Conservation (phyloP, 2,329 filamentous ascomycete species). For the Neopestalotiopsis sp. region DNA sequence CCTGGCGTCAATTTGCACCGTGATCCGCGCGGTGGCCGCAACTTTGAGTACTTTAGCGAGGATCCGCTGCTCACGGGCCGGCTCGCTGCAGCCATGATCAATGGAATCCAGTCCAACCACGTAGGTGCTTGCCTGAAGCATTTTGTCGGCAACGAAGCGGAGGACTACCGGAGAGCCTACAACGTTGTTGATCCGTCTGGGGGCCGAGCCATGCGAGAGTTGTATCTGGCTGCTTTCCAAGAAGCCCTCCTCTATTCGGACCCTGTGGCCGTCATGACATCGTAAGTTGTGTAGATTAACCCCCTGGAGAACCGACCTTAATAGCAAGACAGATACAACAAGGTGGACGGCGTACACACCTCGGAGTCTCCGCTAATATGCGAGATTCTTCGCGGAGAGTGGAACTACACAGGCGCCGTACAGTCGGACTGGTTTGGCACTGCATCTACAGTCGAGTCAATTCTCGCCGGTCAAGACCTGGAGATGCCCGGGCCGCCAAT, state of each 20-base stretch:
- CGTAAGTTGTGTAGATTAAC: conserved; percentile 12
- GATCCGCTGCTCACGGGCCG: conserved; percentile 48
- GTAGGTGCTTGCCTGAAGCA: conserved; percentile 49
- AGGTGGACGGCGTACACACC: conserved; percentile 30
- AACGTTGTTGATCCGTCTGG: conserved; percentile 19
- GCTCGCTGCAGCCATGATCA: conserved; percentile 44
- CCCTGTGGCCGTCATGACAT: conserved; percentile 25
- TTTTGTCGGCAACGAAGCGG: conserved; percentile 61
- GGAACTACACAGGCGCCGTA: conserved; percentile 39
- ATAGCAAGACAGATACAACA: conserved; percentile 26
- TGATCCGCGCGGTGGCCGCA: conserved; percentile 45
- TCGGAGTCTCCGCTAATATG: conserved; percentile 27
- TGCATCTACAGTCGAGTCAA: conserved; percentile 33
- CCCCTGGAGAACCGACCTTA: not conserved
- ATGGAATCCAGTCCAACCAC: conserved; percentile 41
- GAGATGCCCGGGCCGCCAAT: conserved; percentile 37
- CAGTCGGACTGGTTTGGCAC: conserved; percentile 42
- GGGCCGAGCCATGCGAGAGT: conserved; percentile 22
- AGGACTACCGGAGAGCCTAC: conserved; percentile 24
- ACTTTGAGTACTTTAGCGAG: conserved; percentile 48
- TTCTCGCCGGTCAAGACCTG: conserved; percentile 37
- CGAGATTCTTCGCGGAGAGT: conserved; percentile 36
- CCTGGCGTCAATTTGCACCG: conserved; percentile 57
- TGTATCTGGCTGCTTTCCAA: conserved; percentile 27
- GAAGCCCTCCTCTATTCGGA: conserved; percentile 21